phyloP scores from a whole-genome alignment of 2,329 filamentous ascomycete genomes.

The Epichloe scottii region DNA sequence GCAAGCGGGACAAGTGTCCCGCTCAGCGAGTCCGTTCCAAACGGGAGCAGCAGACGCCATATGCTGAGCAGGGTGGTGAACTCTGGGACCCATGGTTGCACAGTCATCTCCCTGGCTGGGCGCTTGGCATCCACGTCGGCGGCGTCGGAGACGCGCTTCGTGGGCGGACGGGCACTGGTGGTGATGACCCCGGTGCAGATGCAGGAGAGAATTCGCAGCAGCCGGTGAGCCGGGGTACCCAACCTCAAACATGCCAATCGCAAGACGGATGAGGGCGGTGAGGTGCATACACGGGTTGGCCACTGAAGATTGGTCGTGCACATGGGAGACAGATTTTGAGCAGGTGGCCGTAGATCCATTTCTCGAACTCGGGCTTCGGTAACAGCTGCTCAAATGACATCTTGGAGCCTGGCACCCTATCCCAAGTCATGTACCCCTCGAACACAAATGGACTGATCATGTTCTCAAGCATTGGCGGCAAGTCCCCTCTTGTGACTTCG shows the following conservation, averaged over 20 bases:
- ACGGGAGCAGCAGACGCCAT: background rate
- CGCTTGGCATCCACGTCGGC: background rate
- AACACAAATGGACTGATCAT: no score
- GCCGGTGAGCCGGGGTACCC: no score
- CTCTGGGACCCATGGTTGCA: background rate
- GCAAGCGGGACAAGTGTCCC: background rate
- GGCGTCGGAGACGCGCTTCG: no score
- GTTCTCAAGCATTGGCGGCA: no score
- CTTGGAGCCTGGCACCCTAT: background rate
- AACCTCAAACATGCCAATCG: no score
- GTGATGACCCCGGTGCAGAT: no score
- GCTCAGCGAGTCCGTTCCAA: background rate
- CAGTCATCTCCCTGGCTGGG: background rate
- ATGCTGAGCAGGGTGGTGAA: background rate
- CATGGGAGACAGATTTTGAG: slow-evolving; percentile 16
- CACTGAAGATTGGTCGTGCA: slow-evolving; percentile 3
- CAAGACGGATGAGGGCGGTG: no score
- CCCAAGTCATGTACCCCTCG: no score
- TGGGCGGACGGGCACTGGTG: no score
- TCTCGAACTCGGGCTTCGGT: slow-evolving; percentile 10
- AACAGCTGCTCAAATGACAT: slow-evolving; percentile 7
- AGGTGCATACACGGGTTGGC: no score
- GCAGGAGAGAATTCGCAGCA: no score
- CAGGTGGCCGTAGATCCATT: slow-evolving; percentile 13
- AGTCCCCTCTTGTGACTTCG: no score